These are phyloP conservation scores for Penicillium macrosclerotiorum DNA, from an alignment of 495 filamentous ascomycete genomes.

Conservation along the genomic window DNA sequence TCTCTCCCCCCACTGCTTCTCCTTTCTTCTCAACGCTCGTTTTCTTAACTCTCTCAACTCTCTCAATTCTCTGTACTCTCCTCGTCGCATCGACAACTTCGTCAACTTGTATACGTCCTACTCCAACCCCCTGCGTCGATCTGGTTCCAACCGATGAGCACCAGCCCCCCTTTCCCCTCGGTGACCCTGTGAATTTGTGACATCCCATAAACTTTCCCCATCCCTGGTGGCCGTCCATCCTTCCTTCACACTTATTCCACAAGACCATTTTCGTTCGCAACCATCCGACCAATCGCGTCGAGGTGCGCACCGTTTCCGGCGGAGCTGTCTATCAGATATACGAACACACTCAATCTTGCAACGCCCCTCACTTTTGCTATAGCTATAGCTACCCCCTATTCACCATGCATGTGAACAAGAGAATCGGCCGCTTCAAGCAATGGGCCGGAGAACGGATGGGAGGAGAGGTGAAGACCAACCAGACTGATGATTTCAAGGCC, in stretches of 20 bases:
- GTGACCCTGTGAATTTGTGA: too few relatives aligned
- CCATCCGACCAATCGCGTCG: too few relatives aligned
- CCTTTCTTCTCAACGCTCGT: not conserved
- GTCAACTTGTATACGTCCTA: too few relatives aligned
- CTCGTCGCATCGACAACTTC: too few relatives aligned
- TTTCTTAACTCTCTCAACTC: slow-evolving; percentile 3
- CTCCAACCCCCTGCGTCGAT: too few relatives aligned
- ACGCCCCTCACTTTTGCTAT: slow-evolving; percentile 3
- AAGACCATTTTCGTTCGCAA: too few relatives aligned
- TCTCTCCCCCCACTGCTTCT: slow-evolving; percentile 5
- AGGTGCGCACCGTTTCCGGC: too few relatives aligned
- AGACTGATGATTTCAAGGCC: slow-evolving; percentile 90
- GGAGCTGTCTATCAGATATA: too few relatives aligned
- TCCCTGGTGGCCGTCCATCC: too few relatives aligned
- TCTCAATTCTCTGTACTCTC: not conserved
- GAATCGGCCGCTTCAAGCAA: slow-evolving; percentile 95
- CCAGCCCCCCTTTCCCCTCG: too few relatives aligned
- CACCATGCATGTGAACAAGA: slow-evolving; percentile 92
- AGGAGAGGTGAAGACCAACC: slow-evolving; percentile 81
- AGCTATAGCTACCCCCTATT: not conserved
- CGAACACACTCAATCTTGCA: not conserved
- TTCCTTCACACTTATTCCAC: slow-evolving; percentile 1
- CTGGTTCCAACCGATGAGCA: too few relatives aligned
- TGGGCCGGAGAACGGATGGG: slow-evolving; percentile 99
- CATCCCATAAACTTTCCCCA: too few relatives aligned